Evolutionary conservation across 73 alveolate genomes (phyloP).

Genomic region (Paramecium primaurelia): DNA sequence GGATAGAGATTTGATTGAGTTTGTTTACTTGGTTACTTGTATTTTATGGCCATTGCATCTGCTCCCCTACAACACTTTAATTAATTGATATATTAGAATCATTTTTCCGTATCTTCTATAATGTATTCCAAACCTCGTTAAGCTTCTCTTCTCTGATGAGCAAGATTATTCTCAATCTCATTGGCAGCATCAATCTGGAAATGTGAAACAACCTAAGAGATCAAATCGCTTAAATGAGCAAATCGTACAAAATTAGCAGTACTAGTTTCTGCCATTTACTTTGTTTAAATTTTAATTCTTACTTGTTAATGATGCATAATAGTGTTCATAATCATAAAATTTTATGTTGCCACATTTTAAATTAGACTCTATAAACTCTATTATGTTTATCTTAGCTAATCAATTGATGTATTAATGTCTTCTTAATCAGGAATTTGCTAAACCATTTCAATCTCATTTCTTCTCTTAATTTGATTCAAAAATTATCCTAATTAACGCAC

Average conservation of each 20-base stretch:
- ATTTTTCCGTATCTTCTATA: constrained; percentile 12
- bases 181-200: neutral
- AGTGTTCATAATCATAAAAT: neutral
- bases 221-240: neutral
- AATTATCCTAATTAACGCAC: neutral
- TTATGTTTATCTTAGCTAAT: neutral
- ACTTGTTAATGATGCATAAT: neutral
- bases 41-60: neutral
- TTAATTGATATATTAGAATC: neutral
- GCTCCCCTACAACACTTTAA: neutral
- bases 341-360: neutral
- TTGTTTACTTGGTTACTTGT: neutral
- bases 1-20: neutral
- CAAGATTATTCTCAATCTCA: neutral
- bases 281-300: neutral
- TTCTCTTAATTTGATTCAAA: neutral
- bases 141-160: neutral
- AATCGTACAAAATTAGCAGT: neutral
- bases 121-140: neutral
- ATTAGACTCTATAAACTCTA: neutral
- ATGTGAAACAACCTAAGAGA: neutral
- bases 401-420: neutral
- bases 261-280: constrained; percentile 14
- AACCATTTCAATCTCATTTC: neutral
- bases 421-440: neutral